A percentile compares a stretch with the other conserved stretches of the same genome.
phyloP scores from a whole-genome alignment of 1,284 basidiomycete genomes.

The Puccinia triticina region DNA sequence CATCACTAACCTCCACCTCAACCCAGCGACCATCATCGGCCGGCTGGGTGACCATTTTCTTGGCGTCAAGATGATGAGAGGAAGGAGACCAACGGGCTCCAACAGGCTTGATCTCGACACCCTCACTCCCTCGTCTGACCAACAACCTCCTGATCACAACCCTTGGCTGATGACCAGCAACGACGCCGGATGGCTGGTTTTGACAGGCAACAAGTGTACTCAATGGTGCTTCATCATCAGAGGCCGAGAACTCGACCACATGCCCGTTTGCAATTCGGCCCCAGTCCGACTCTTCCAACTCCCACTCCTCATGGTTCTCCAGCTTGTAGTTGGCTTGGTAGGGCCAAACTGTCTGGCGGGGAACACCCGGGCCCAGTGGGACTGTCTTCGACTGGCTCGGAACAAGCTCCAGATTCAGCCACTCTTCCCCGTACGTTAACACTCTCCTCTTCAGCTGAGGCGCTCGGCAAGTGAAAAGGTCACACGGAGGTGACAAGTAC shows the following conservation, averaged over 20 bases:
- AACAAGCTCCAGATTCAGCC: constrained; percentile 54
- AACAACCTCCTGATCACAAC: not conserved
- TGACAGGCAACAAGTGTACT: constrained; percentile 18
- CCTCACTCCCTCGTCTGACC: constrained; percentile 75
- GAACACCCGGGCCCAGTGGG: not conserved
- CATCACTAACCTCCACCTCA: constrained; percentile 36
- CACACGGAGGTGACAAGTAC: constrained; percentile 56
- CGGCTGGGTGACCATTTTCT: not conserved
- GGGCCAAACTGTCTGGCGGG: constrained; percentile 22
- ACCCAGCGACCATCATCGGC: not conserved
- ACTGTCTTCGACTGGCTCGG: constrained; percentile 1
- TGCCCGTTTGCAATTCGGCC: constrained; percentile 1
- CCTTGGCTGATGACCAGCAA: not conserved
- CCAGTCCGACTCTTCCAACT: constrained; percentile 27
- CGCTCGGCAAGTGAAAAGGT: constrained; percentile 51
- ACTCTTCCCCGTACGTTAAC: constrained; percentile 56
- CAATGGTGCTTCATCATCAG: constrained; percentile 26
- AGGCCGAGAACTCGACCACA: not conserved
- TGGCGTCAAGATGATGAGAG: not conserved
- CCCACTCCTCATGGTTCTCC: constrained; percentile 3
- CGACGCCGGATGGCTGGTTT: not conserved
- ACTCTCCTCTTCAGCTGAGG: constrained; percentile 47
- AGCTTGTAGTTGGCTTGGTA: constrained; percentile 51
- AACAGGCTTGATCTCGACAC: constrained; percentile 68
- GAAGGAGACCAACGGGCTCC: constrained; percentile 45